Base-by-base conservation (phyloP, 75 land plant genomes). In the Selaginella tamariscina region DNA sequence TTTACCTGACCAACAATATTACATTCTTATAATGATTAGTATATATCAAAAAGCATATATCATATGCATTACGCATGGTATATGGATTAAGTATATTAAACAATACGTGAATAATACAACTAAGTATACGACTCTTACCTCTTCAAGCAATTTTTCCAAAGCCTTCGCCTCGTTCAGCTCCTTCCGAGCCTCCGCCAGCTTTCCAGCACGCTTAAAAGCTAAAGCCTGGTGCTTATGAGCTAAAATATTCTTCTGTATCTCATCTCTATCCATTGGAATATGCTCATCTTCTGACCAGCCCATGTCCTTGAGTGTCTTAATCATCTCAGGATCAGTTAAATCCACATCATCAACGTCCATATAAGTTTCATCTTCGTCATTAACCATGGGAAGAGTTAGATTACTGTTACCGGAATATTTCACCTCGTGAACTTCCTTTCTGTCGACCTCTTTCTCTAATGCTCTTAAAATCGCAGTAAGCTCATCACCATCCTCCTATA, bases 151-250 rank as follows among this genome's bases (percentile, higher is more conserved):
- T 54, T 74, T 84, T 66, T 93, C 98, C 44, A 93, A 64, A 33
- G 89, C 31, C 77, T 93, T 93, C 27, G 98, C 98, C 69, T 73
- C 73, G 82, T 87, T 94, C 54, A 94, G 65, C 71, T 94, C 98
- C 39, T 94, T 91, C 69, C 89, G 89, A 5, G 98, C 98, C 74
- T 94, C 98, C 24, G 78, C 77, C 56, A 90, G 76, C 22, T 79
- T 90, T 5, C 98, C 98, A 76, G 84, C 88, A 26, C 85, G 76
- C 73, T 94, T 94, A n/a, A 89, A 33, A 54, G 71, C 68, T 27
- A 94, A 83, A 18, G 98, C 98, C 70, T 71, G 82, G 65, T 71
- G 85, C 74, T 89, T 94, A 60, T 72, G 88, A 71, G 86, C 91
- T 78, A 81, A 60, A 27, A 94, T 87, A 60, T 85, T 74, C 32